A percentile compares a stretch with the other conserved stretches of the same genome.
Evolutionary conservation across 305 asterid species (phyloP).

Genomic region (Fraxinus latifolia): DNA sequence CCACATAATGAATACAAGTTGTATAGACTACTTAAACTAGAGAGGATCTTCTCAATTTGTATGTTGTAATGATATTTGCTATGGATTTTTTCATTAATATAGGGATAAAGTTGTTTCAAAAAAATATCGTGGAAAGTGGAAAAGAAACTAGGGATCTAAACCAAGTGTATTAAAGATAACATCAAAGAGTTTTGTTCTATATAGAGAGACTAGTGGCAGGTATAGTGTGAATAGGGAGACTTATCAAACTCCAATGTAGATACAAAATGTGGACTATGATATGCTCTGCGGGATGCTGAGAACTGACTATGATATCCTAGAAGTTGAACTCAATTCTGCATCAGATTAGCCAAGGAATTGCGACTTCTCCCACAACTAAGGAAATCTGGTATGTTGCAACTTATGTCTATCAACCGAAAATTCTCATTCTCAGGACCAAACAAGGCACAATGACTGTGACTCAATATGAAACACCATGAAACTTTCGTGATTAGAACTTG

Average conservation of each 20-base stretch:
- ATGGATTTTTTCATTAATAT: neutral
- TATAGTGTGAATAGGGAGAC: neutral
- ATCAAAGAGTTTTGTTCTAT: neutral
- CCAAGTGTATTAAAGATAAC: neutral
- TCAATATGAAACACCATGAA: neutral
- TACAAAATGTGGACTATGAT: neutral
- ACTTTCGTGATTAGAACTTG: neutral
- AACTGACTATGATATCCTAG: neutral
- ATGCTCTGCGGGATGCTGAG: neutral
- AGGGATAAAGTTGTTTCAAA: neutral
- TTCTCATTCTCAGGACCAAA: neutral
- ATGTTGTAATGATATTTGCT: neutral
- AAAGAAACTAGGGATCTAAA: neutral
- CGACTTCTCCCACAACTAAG: neutral
- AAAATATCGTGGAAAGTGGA: slow-evolving; percentile 6
- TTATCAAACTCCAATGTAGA: neutral
- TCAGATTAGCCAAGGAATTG: neutral
- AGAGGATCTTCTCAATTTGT: neutral
- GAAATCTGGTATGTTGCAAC: neutral
- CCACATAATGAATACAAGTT: neutral
- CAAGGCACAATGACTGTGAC: neutral
- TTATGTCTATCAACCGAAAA: neutral
- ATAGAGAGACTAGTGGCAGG: neutral
- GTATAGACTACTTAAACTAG: neutral
- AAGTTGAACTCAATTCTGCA: neutral